A percentile compares a stretch with the other conserved stretches of the same genome.
These are phyloP conservation scores for Leccinum angustisporum DNA, from an alignment of 1,284 basidiomycete species.

Conservation along the genomic window DNA sequence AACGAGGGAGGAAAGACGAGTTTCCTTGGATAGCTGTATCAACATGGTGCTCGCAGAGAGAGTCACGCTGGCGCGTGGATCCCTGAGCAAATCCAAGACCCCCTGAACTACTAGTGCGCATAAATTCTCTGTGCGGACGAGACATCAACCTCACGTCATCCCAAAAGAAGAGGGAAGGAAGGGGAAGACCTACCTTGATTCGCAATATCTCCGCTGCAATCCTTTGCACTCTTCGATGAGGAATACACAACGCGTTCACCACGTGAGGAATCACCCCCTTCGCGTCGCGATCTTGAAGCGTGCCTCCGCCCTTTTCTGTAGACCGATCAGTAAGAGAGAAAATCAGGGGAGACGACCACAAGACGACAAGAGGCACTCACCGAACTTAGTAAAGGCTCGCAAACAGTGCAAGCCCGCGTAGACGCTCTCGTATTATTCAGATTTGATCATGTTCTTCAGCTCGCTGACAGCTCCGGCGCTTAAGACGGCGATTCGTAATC, in stretches of 20 bases:
- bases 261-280: conserved; percentile 15
- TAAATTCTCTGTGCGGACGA: neutral
- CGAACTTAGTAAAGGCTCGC: conserved; percentile 14
- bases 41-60: conserved; percentile 17
- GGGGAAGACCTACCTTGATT: conserved; percentile 5
- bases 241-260: conserved; percentile 15
- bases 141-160: neutral
- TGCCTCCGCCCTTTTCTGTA: neutral
- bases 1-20: conserved; percentile 2
- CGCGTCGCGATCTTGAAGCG: neutral
- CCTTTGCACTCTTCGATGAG: conserved; percentile 19
- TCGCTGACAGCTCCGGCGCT: conserved; percentile 12
- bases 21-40: conserved; percentile 10
- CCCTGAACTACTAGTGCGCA: conserved; percentile 6
- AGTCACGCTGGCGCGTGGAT: conserved; percentile 20
- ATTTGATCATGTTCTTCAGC: conserved; percentile 20
- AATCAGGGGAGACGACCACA: neutral
- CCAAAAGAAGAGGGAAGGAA: neutral
- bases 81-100: conserved; percentile 20
- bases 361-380: conserved; percentile 9
- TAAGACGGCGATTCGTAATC: conserved; percentile 17
- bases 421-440: conserved; percentile 1
- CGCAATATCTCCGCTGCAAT: conserved; percentile 2
- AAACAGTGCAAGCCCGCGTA: conserved; percentile 27
- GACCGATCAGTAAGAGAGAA: neutral